phyloP scores from a whole-genome alignment of 2,329 filamentous ascomycete species.

The Cladophialophora psammophila region DNA sequence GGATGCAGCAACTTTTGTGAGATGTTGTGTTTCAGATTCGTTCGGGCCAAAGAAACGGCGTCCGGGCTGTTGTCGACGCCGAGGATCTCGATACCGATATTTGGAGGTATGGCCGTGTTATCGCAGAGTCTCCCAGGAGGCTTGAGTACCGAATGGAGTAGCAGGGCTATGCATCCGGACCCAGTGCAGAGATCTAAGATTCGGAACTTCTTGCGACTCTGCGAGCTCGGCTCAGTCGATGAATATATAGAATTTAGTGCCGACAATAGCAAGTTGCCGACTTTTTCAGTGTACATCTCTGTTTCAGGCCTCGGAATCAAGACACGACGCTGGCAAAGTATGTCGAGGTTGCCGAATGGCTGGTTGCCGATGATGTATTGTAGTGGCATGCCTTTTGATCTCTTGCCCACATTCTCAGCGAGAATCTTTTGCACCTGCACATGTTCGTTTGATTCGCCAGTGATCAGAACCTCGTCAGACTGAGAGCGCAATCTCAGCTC shows the following conservation, averaged over 20 bases:
- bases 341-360: conserved; percentile 83
- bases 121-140: conserved; percentile 8
- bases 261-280: conserved; percentile 22
- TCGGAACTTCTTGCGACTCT: conserved; percentile 52
- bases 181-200: conserved; percentile 90
- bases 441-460: background rate
- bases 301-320: conserved; percentile 76
- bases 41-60: conserved; percentile 70
- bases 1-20: conserved; percentile 40
- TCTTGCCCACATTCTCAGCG: conserved; percentile 48
- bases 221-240: background rate
- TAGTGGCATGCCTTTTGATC: conserved; percentile 73
- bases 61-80: conserved; percentile 76
- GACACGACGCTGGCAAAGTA: conserved; percentile 77
- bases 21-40: conserved; percentile 68
- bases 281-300: conserved; percentile 37
- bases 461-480: background rate
- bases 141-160: conserved; percentile 70
- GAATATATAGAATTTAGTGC: background rate
- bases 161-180: conserved; percentile 85
- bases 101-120: background rate
- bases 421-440: conserved; percentile 7
- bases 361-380: conserved; percentile 91
- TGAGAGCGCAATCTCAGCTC: background rate
- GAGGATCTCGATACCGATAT: conserved; percentile 57